Conservation (phyloP, 768 basidiomycete genomes). For the Leccinum incarnatum region DNA sequence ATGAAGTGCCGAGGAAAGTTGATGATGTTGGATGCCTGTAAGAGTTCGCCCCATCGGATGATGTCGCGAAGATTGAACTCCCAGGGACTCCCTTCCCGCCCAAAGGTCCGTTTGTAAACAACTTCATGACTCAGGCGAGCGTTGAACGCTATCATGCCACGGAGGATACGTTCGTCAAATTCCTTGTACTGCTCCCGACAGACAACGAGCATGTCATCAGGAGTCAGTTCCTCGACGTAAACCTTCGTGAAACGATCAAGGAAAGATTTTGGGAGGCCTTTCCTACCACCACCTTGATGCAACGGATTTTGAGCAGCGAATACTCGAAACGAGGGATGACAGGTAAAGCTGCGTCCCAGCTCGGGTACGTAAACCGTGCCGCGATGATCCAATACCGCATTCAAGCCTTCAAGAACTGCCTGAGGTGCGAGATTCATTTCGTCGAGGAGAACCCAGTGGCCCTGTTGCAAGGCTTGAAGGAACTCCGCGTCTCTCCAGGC, state of each 20-base stretch:
- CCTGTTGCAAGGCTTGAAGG: slow-evolving; percentile 87
- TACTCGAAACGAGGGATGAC: slow-evolving; percentile 93
- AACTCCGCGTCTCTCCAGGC: slow-evolving; percentile 98
- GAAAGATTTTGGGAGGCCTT: slow-evolving; percentile 96
- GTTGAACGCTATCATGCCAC: slow-evolving; percentile 83
- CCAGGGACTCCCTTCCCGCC: slow-evolving; percentile 85
- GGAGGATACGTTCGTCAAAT: slow-evolving; percentile 50
- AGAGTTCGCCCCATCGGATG: slow-evolving; percentile 77
- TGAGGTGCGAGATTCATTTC: slow-evolving; percentile 99
- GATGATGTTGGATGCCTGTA: slow-evolving; percentile 32
- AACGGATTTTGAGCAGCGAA: slow-evolving; percentile 98
- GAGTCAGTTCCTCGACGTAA: slow-evolving; percentile 80
- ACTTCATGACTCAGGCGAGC: slow-evolving; percentile 64
- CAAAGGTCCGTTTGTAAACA: slow-evolving; percentile 63
- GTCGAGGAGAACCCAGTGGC: slow-evolving; percentile 96
- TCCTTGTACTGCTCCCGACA: slow-evolving; percentile 72
- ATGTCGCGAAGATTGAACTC: slow-evolving; percentile 98
- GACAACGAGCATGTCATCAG: slow-evolving; percentile 74
- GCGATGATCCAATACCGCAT: slow-evolving; percentile 93
- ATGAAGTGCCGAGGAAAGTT: slow-evolving; percentile 62
- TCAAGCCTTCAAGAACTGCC: slow-evolving; percentile 93
- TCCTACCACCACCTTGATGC: slow-evolving; percentile 93
- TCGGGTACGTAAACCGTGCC: slow-evolving; percentile 95
- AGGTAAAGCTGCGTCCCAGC: slow-evolving; percentile 79
- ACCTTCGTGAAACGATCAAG: slow-evolving; percentile 99